phyloP scores from a whole-genome alignment of 148 eudicot species.

The Camellia sinensis region DNA sequence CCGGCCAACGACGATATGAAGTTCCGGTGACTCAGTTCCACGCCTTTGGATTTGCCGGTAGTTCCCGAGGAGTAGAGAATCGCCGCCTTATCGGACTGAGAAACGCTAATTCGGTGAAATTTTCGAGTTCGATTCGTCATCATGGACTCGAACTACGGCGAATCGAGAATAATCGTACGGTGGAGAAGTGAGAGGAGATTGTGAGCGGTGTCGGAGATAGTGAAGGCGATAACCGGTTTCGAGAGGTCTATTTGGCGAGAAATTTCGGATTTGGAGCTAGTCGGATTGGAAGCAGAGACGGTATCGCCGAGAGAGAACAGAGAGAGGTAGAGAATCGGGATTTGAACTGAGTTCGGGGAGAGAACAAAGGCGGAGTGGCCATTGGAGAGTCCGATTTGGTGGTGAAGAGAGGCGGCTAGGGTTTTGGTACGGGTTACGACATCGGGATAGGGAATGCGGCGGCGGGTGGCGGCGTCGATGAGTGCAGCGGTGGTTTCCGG shows the following conservation, averaged over 20 bases:
- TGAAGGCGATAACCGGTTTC: constrained; percentile 19
- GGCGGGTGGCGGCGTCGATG: constrained; percentile 33
- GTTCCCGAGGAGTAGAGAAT: constrained; percentile 35
- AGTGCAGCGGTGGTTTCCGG: constrained; percentile 7
- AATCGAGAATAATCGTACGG: constrained; percentile 14
- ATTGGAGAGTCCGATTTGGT: background rate
- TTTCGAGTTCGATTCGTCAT: background rate
- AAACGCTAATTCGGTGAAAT: background rate
- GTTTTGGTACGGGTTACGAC: background rate
- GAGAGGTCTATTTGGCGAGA: constrained; percentile 17
- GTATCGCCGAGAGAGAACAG: constrained; percentile 29
- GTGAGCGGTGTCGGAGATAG: background rate
- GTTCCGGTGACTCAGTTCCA: constrained; percentile 28
- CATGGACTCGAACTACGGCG: constrained; percentile 18
- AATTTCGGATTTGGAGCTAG: constrained; percentile 16
- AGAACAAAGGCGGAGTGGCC: constrained; percentile 28
- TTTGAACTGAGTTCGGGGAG: constrained; percentile 19
- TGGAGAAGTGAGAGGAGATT: background rate
- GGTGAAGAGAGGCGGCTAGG: constrained; percentile 19
- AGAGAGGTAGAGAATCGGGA: constrained; percentile 28
- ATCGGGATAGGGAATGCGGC: constrained; percentile 10
- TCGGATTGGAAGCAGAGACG: constrained; percentile 31
- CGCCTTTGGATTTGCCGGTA: constrained; percentile 27
- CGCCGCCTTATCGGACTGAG: constrained; percentile 23
- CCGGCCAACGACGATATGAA: constrained; percentile 10